Base-by-base conservation (phyloP, 768 basidiomycete genomes). In the Chalciporus sphaerocephalus region DNA sequence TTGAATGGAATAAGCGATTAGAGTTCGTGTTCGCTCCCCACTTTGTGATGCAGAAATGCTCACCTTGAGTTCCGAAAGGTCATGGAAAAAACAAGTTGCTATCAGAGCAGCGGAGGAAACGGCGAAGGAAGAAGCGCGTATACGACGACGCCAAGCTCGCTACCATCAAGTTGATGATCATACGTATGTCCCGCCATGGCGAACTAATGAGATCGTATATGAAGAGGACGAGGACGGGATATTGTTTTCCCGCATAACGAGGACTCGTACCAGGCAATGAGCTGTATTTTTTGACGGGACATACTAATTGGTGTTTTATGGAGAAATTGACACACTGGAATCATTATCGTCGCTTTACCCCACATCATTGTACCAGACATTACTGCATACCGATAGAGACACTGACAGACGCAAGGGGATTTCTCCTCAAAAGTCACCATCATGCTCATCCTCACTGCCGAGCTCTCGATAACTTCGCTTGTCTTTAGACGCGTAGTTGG, bases 1-100 rank as follows among this genome's bases (percentile, higher is more conserved):
- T 58, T 10, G 82, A 85, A 40, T 85, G 81, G 79, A 59, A 56
- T 16, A 56, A 53, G 32, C 73, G 85, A 44, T 73, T 78, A 60
- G 69, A 72, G 86, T 85, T 53, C 58, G 78, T 65, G 35, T 12
- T 23, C 40, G 17, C 46, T 42, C 21, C 11, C 25, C 16, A 23
- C 34, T 28, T 42, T 15, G 24, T 36, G 16, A 34, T 20, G 17
- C 13, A 8, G 28, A 13, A n/a, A 28, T 28, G 16, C 25, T 48
- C 22, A 40, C 18, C 10, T n/a, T n/a, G n/a, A n/a, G n/a, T n/a
- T 32, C 27, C 40, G 35, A 12, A 33, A 58, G 58, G 39, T 53
- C 53, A 25, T 55, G 76, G 79, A 60, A 57, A 42, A 34, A 41
- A 38, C 43, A 52, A 33, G 28, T 30, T 33, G 42, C 51, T 17